These are phyloP conservation scores for Globisporangium radiosum DNA, from an alignment of 352 stramenopile species.

Conservation along the genomic window DNA sequence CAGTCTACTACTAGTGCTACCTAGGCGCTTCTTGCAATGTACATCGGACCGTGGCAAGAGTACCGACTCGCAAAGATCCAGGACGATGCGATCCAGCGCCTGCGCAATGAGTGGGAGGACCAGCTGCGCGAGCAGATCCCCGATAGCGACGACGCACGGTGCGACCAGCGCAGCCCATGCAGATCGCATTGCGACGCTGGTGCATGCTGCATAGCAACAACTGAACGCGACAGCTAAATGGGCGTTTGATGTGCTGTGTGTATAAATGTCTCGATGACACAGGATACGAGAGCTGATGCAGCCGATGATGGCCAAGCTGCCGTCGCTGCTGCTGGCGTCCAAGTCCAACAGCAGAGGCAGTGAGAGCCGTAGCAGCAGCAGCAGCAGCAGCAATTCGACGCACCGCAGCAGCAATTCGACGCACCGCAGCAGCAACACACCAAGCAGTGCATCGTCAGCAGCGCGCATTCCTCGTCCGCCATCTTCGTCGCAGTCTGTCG, in stretches of 20 bases:
- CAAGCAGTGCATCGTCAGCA: slow-evolving; percentile 5
- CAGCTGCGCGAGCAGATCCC: slow-evolving; percentile 48
- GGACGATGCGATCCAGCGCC: slow-evolving; percentile 62
- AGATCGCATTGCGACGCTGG: too few relatives aligned
- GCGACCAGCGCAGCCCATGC: neutral
- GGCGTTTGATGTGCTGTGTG: neutral
- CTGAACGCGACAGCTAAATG: too few relatives aligned
- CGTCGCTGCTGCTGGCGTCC: slow-evolving; percentile 48
- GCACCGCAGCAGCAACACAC: neutral
- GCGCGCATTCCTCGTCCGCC: slow-evolving; percentile 1
- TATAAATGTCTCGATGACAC: neutral
- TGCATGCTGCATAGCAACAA: neutral
- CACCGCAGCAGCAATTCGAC: neutral
- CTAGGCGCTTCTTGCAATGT: slow-evolving; percentile 26
- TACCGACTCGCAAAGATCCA: slow-evolving; percentile 83
- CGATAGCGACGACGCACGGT: slow-evolving; percentile 39
- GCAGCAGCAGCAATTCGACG: neutral
- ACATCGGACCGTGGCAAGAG: slow-evolving; percentile 83
- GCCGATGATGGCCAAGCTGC: slow-evolving; percentile 62
- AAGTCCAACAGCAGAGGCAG: slow-evolving; percentile 19
- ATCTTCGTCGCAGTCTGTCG: neutral
- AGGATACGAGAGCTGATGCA: slow-evolving; percentile 79
- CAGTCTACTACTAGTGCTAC: neutral
- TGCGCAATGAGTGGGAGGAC: slow-evolving; percentile 58
- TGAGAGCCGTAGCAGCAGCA: neutral